These are phyloP conservation scores for Lichtheimia corymbifera DNA, from an alignment of 371 early-diverging fungal genomes.

Conservation along the genomic window DNA sequence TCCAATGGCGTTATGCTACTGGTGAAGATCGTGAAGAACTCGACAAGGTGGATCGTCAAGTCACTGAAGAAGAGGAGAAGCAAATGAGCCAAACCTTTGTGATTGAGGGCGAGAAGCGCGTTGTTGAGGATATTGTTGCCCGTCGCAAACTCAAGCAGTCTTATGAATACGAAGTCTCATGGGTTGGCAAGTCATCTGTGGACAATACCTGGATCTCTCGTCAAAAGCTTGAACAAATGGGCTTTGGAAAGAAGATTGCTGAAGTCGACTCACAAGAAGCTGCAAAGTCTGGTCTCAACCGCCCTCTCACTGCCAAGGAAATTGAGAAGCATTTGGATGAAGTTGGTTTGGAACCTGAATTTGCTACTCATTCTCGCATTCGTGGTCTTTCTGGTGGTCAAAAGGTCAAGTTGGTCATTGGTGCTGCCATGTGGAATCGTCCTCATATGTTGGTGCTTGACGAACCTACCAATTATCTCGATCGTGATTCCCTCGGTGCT, in stretches of 20 bases:
- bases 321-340: conserved; percentile 72
- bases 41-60: conserved; percentile 61
- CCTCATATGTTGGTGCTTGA: conserved; percentile 89
- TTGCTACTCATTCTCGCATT: conserved; percentile 82
- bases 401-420: conserved; percentile 89
- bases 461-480: conserved; percentile 87
- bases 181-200: conserved; percentile 61
- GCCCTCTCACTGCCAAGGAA: conserved; percentile 65
- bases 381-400: conserved; percentile 90
- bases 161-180: conserved; percentile 69
- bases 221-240: conserved; percentile 67
- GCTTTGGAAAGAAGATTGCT: conserved; percentile 68
- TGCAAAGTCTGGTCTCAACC: conserved; percentile 63
- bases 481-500: conserved; percentile 77
- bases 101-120: conserved; percentile 65
- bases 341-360: conserved; percentile 71
- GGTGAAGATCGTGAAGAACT: conserved; percentile 83
- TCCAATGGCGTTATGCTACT: conserved; percentile 82
- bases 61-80: conserved; percentile 66
- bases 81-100: conserved; percentile 63
- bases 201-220: conserved; percentile 75
- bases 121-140: conserved; percentile 61
- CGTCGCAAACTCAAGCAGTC: conserved; percentile 74
- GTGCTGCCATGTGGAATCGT: conserved; percentile 82
- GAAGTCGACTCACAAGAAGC: conserved; percentile 68